Conservation (phyloP, 225 moss, liverwort and hornwort species). For the Physcomitrellopsis africana region DNA sequence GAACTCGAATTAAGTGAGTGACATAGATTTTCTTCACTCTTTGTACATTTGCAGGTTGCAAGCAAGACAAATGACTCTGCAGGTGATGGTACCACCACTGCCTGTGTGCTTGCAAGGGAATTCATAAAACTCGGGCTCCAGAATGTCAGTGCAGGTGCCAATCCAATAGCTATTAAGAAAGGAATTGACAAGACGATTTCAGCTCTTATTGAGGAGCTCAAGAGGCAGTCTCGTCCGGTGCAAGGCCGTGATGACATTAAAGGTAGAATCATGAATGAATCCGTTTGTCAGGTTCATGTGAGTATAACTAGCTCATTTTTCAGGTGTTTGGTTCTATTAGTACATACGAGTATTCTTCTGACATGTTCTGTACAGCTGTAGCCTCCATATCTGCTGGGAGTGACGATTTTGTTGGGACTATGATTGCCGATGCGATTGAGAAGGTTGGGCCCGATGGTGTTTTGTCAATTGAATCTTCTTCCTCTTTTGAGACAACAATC, state of each 20-base stretch:
- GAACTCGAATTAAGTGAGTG: slow-evolving; percentile 14
- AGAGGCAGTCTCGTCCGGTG: slow-evolving; percentile 41
- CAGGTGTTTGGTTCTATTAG: background rate
- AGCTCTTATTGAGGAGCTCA: slow-evolving; percentile 44
- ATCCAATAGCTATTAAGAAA: slow-evolving; percentile 55
- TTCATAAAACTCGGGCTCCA: slow-evolving; percentile 79
- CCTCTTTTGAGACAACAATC: slow-evolving; percentile 63
- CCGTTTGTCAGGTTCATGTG: background rate
- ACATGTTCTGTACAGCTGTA: slow-evolving; percentile 46
- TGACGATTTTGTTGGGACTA: slow-evolving; percentile 51
- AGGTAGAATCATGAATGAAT: slow-evolving; percentile 28
- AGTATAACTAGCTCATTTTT: background rate
- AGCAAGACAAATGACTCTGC: slow-evolving; percentile 92
- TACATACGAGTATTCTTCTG: slow-evolving; percentile 13
- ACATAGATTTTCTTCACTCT: slow-evolving; percentile 27
- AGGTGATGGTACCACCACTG: slow-evolving; percentile 93
- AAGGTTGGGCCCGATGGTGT: slow-evolving; percentile 68
- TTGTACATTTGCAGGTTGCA: slow-evolving; percentile 66
- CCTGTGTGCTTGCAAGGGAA: slow-evolving; percentile 81
- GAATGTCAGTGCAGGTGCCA: slow-evolving; percentile 83
- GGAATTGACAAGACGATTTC: slow-evolving; percentile 54
- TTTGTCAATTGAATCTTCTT: slow-evolving; percentile 58
- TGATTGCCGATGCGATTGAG: slow-evolving; percentile 68
- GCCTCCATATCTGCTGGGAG: slow-evolving; percentile 59
- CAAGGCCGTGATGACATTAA: slow-evolving; percentile 43